Conservation (phyloP, 2,329 filamentous ascomycete species). For the Scolecobasidium constrictum region DNA sequence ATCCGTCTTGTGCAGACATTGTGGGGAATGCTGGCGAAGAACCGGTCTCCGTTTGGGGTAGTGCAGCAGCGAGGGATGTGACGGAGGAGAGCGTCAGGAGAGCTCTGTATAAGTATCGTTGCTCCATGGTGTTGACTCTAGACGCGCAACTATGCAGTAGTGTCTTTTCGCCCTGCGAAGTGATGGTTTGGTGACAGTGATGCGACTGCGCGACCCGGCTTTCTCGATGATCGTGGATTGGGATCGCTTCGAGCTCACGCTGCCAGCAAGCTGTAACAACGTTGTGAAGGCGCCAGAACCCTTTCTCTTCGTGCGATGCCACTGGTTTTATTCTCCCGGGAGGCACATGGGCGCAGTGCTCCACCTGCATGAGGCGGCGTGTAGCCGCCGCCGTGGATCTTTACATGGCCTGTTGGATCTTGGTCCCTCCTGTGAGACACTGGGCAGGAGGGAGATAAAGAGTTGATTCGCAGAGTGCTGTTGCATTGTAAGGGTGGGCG, state of each 20-base stretch:
- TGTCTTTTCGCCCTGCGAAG: no score
- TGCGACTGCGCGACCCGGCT: no score
- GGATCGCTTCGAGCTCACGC: no score
- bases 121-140: slow-evolving; percentile 6
- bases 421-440: not conserved
- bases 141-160: no score
- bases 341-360: not conserved
- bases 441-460: not conserved
- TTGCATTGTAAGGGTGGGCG: not conserved
- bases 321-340: not conserved
- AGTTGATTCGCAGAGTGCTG: not conserved
- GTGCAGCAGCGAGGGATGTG: slow-evolving; percentile 5
- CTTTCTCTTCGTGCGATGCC: not conserved
- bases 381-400: not conserved
- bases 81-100: not conserved
- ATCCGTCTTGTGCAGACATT: slow-evolving; percentile 9
- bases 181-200: no score
- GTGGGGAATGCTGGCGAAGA: slow-evolving; percentile 7
- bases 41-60: slow-evolving; percentile 1
- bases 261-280: no score
- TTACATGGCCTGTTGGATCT: not conserved
- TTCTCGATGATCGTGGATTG: no score
- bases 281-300: not conserved
- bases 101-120: slow-evolving; percentile 1
- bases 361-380: not conserved